Evolutionary conservation across 306 rosid species (phyloP).

Genomic region (Fragaria nilgerrensis): DNA sequence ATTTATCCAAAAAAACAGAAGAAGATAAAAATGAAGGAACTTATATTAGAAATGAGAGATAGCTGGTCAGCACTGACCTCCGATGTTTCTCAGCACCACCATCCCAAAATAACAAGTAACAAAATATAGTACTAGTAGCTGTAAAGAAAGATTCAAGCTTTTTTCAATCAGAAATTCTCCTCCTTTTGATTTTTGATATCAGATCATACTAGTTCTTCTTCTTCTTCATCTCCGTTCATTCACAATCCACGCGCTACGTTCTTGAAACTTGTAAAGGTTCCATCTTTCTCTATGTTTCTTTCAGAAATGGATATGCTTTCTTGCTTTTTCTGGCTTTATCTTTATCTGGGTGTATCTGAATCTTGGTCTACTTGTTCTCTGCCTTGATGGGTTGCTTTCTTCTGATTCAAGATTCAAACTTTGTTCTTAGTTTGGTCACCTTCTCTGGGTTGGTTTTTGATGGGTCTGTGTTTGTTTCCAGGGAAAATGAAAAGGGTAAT

Average conservation of each 20-base stretch:
- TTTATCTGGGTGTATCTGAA: conserved; percentile 2
- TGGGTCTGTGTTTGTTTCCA: conserved; percentile 16
- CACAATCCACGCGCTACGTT: background rate
- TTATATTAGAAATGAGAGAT: background rate
- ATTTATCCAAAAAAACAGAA: background rate
- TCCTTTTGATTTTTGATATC: background rate
- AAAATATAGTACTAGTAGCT: conserved; percentile 9
- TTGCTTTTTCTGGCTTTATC: background rate
- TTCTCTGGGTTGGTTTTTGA: background rate
- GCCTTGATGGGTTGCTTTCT: background rate
- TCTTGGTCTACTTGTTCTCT: background rate
- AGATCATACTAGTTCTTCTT: background rate
- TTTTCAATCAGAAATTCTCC: background rate
- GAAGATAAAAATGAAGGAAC: background rate
- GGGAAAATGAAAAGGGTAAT: conserved; percentile 2
- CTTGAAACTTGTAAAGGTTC: conserved; percentile 24
- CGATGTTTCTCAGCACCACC: conserved; percentile 76
- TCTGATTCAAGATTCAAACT: conserved; percentile 18
- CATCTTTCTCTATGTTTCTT: conserved; percentile 13
- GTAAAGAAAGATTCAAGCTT: conserved; percentile 6
- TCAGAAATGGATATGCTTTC: background rate
- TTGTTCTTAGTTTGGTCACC: background rate
- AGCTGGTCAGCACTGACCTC: conserved; percentile 80
- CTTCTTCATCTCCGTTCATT: background rate
- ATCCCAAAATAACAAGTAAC: conserved; percentile 49